These are phyloP conservation scores for Cicer chorassanicum DNA, from an alignment of 306 rosid species.

Conservation along the genomic window DNA sequence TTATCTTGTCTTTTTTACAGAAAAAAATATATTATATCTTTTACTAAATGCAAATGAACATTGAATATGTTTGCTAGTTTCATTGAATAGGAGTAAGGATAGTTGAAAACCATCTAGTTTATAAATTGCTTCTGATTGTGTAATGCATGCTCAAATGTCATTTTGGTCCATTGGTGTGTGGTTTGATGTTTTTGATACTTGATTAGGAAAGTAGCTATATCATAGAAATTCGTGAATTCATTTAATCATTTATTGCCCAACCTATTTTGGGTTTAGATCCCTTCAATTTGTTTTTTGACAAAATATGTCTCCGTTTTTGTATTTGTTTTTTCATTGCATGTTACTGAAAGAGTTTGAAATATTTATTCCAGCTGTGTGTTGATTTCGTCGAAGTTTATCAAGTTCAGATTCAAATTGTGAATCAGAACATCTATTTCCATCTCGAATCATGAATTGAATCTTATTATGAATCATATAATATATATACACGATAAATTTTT, in stretches of 20 bases:
- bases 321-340: constrained; percentile 19
- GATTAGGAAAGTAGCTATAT: neutral
- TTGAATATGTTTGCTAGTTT: constrained; percentile 42
- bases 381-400: constrained; percentile 8
- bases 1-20: constrained; percentile 4
- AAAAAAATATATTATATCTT: neutral
- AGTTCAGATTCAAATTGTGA: neutral
- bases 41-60: constrained; percentile 32
- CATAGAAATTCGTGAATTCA: constrained; percentile 17
- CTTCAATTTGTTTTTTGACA: constrained; percentile 18
- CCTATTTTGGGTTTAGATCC: constrained; percentile 7
- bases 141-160: constrained; percentile 1
- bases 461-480: constrained; percentile 12
- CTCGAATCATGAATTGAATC: neutral
- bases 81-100: neutral
- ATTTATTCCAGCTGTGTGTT: constrained; percentile 11
- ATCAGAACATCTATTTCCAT: neutral
- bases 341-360: constrained; percentile 29
- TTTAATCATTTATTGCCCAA: neutral
- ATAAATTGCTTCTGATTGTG: constrained; percentile 11
- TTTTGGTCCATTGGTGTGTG: constrained; percentile 28
- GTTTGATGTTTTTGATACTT: neutral
- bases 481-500: neutral
- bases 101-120: constrained; percentile 18
- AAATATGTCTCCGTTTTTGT: neutral